Evolutionary conservation across 106 monocot genomes (phyloP).

Genomic region (Dendrobium nobile): DNA sequence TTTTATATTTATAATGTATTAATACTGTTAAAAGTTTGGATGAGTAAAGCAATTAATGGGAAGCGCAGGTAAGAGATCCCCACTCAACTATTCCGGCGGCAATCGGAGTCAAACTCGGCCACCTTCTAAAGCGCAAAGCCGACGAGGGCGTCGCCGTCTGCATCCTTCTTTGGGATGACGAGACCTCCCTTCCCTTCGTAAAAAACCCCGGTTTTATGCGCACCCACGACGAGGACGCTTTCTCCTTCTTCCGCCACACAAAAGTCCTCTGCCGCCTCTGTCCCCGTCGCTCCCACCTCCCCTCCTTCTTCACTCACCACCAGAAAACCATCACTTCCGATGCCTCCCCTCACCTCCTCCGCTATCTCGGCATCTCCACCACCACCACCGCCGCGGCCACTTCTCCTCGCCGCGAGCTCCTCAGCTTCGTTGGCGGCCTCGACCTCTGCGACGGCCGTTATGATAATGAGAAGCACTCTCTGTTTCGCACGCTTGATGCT

Average conservation of each 20-base stretch:
- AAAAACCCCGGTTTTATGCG: slow-evolving; percentile 41
- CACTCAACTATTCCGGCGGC: slow-evolving; percentile 9
- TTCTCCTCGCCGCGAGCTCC: slow-evolving; percentile 9
- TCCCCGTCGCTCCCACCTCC: slow-evolving; percentile 26
- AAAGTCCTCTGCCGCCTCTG: slow-evolving; percentile 35
- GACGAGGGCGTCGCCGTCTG: slow-evolving; percentile 41
- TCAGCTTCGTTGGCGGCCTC: slow-evolving; percentile 60
- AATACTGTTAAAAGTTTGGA: no score
- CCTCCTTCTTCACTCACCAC: slow-evolving; percentile 53
- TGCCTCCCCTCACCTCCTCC: background rate
- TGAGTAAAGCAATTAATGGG: background rate
- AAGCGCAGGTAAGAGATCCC: slow-evolving; percentile 31
- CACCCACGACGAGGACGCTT: slow-evolving; percentile 48
- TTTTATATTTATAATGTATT: no score
- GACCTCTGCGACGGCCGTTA: slow-evolving; percentile 61
- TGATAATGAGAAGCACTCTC: slow-evolving; percentile 47
- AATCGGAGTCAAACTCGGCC: slow-evolving; percentile 28
- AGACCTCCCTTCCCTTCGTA: slow-evolving; percentile 30
- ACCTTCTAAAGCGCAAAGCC: slow-evolving; percentile 50
- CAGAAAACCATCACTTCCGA: slow-evolving; percentile 55
- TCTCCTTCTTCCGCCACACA: slow-evolving; percentile 42
- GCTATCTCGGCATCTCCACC: background rate
- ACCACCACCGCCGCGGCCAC: background rate
- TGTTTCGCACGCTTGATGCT: slow-evolving; percentile 34
- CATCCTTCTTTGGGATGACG: slow-evolving; percentile 59